Conservation (phyloP, 148 eudicot genomes). For the Camellia sinensis region DNA sequence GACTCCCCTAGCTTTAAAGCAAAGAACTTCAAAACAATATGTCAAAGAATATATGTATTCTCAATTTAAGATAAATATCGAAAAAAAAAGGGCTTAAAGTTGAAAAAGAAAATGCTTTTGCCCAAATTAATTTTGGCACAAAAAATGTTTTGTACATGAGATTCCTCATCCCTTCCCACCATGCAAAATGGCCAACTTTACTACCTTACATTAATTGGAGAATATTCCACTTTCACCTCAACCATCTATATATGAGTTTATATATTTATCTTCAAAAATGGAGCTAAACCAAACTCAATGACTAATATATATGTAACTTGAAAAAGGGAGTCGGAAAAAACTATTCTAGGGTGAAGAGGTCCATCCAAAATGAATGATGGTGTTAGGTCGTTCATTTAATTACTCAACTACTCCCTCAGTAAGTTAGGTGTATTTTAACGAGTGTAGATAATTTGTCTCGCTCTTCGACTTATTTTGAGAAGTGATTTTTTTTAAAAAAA, state of each 20-base stretch:
- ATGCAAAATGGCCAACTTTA: conserved; percentile 27
- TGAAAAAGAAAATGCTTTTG: conserved; percentile 14
- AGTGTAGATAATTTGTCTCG: no score
- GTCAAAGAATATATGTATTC: conserved; percentile 27
- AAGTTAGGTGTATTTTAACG: not conserved
- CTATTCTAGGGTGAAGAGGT: not conserved
- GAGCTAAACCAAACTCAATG: not conserved
- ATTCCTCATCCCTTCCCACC: conserved; percentile 32
- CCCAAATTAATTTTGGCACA: not conserved
- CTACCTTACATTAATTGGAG: not conserved
- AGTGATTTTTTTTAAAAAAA: no score
- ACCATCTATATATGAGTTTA: no score
- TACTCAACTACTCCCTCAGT: not conserved
- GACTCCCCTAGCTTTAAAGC: conserved; percentile 27
- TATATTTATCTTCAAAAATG: not conserved
- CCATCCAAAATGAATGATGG: conserved; percentile 4
- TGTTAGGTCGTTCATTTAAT: not conserved
- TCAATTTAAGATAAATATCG: conserved; percentile 10
- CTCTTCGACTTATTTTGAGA: no score
- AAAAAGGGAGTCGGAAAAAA: not conserved
- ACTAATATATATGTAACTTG: not conserved
- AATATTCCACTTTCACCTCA: conserved; percentile 11
- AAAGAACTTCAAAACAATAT: conserved; percentile 10
- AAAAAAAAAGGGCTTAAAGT: conserved; percentile 15
- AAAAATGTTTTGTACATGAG: conserved; percentile 13